phyloP scores from a whole-genome alignment of 192 early-diverging fungal species.

The Helicostylum pulchrum region DNA sequence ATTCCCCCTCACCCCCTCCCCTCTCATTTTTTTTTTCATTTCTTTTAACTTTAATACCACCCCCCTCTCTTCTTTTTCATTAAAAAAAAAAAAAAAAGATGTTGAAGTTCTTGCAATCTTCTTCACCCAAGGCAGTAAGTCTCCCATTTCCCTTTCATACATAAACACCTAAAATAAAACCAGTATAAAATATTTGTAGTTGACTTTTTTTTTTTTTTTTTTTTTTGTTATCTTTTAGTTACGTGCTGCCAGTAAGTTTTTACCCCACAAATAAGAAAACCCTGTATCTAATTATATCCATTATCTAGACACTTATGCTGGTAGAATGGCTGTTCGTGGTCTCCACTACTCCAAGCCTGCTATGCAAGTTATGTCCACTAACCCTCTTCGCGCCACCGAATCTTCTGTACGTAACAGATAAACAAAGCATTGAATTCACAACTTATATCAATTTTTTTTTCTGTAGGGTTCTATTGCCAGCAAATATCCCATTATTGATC shows the following conservation, averaged over 20 bases:
- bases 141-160: background rate
- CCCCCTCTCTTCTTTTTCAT: conserved; percentile 6
- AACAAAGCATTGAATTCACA: background rate
- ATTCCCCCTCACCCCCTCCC: background rate
- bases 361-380: conserved; percentile 63
- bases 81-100: background rate
- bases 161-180: background rate
- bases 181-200: background rate
- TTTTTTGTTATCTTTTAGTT: conserved; percentile 10
- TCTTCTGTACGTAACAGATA: conserved; percentile 47
- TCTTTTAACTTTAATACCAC: background rate
- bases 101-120: conserved; percentile 25
- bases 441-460: background rate
- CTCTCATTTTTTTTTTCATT: background rate
- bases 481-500: conserved; percentile 95
- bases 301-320: conserved; percentile 3
- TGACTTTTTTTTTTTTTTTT: background rate
- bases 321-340: conserved; percentile 40
- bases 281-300: background rate
- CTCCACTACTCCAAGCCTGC: conserved; percentile 67
- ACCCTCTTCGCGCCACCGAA: conserved; percentile 73
- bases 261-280: background rate
- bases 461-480: conserved; percentile 55
- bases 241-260: conserved; percentile 27
- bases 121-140: conserved; percentile 19